A percentile compares a stretch with the other conserved stretches of the same genome.
phyloP scores from a whole-genome alignment of 805 yeast species.

The Saturnispora hagleri region DNA sequence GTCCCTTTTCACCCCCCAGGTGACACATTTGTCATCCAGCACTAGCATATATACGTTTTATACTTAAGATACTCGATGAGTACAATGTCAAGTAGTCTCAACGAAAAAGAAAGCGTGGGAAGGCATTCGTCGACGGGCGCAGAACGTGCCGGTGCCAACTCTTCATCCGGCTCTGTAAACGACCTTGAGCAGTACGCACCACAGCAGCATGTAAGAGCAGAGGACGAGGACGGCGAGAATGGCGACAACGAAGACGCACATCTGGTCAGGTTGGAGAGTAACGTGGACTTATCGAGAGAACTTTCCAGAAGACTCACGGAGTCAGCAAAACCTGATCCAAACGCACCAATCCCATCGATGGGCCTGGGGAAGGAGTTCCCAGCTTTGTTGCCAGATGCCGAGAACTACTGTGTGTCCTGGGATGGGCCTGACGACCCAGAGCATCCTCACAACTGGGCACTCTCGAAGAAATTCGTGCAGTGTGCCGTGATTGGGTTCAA shows the following conservation, averaged over 20 bases:
- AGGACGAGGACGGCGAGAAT: not conserved
- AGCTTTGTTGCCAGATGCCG: constrained; percentile 45
- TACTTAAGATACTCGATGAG: not conserved
- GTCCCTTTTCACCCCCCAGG: not conserved
- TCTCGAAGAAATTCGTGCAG: constrained; percentile 35
- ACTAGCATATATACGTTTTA: not conserved
- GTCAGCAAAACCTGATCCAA: constrained; percentile 26
- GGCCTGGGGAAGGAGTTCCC: constrained; percentile 62
- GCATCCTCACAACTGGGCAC: constrained; percentile 75
- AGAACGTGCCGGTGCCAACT: not conserved
- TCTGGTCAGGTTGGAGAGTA: constrained; percentile 14
- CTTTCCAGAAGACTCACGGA: constrained; percentile 37
- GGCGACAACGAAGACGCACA: constrained; percentile 3
- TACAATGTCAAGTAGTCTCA: not conserved
- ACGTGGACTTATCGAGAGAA: constrained; percentile 15
- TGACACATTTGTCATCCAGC: not conserved
- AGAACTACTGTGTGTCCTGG: constrained; percentile 55
- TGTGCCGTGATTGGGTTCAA: constrained; percentile 39
- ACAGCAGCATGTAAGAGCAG: not conserved
- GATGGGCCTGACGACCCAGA: constrained; percentile 74
- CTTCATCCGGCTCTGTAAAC: not conserved
- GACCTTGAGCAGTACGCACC: not conserved
- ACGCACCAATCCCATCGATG: constrained; percentile 46
- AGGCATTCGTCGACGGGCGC: not conserved
- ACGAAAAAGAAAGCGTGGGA: not conserved